Percentiles rank a stretch among this genome's conserved stretches.
phyloP scores from a whole-genome alignment of 2,329 filamentous ascomycete species.

The Venturia aucupariae region DNA sequence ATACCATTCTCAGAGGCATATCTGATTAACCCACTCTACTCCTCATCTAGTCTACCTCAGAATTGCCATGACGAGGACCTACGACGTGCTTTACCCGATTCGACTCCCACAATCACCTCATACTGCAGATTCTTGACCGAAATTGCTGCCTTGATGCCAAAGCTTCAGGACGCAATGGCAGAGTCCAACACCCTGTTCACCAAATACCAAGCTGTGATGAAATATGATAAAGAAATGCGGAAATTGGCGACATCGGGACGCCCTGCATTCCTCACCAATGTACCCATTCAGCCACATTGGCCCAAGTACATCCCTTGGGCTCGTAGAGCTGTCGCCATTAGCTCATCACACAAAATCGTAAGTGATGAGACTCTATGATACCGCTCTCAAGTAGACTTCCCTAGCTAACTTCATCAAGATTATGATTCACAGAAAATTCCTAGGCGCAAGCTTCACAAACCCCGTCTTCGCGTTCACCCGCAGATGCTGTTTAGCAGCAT shows the following conservation, averaged over 20 bases:
- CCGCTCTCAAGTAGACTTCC: not conserved
- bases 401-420: conserved; percentile 15
- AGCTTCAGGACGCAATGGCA: conserved; percentile 31
- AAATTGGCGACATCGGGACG: conserved; percentile 25
- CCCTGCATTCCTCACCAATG: conserved; percentile 29
- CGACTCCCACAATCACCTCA: conserved; percentile 25
- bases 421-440: conserved; percentile 36
- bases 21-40: conserved; percentile 29
- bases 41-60: conserved; percentile 25
- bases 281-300: conserved; percentile 29
- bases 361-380: not conserved
- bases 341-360: conserved; percentile 33
- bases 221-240: conserved; percentile 32
- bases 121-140: conserved; percentile 30
- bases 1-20: conserved; percentile 33
- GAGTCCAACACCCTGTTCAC: conserved; percentile 28
- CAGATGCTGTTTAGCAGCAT: conserved; percentile 33
- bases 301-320: conserved; percentile 34
- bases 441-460: conserved; percentile 34
- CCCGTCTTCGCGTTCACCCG: conserved; percentile 33
- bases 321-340: conserved; percentile 30
- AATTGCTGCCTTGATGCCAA: conserved; percentile 30
- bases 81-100: conserved; percentile 17
- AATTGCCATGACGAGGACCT: conserved; percentile 31
- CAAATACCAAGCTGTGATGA: conserved; percentile 33